Conservation (phyloP, 208 protist genomes). For the Wallacemonas sp. region DNA sequence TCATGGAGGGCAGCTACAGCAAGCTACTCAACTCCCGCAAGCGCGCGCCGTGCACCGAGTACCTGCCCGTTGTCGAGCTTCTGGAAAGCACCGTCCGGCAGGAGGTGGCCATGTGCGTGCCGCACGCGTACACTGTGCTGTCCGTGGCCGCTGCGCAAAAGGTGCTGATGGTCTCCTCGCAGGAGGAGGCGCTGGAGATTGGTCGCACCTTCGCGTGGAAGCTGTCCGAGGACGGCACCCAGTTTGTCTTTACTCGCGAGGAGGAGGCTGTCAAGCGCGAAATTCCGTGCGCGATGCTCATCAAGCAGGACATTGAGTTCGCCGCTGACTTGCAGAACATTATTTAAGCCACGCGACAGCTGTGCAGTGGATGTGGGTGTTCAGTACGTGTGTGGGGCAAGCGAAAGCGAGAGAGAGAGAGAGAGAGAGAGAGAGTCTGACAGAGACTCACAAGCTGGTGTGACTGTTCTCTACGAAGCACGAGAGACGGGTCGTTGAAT, state of each 20-base stretch:
- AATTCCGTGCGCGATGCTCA: constrained; percentile 83
- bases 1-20: constrained; percentile 95
- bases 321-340: constrained; percentile 84
- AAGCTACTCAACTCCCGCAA: constrained; percentile 86
- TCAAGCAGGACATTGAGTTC: constrained; percentile 76
- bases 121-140: constrained; percentile 79
- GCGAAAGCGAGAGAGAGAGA: no score
- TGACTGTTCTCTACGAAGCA: no score
- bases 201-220: constrained; percentile 62
- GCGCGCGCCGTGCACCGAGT: constrained; percentile 90
- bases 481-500: no score
- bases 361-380: no score
- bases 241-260: constrained; percentile 79
- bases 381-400: no score
- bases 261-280: constrained; percentile 74
- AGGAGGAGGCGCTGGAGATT: constrained; percentile 70
- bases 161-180: constrained; percentile 84
- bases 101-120: constrained; percentile 91
- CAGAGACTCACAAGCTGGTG: no score
- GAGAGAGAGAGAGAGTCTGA: no score
- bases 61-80: constrained; percentile 89
- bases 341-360: constrained; percentile 61
- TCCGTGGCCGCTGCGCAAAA: constrained; percentile 78
- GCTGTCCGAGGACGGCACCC: constrained; percentile 41
- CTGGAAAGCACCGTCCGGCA: constrained; percentile 88